Evolutionary conservation across 2,329 filamentous ascomycete genomes (phyloP).

Genomic region (Fusarium foetens): DNA sequence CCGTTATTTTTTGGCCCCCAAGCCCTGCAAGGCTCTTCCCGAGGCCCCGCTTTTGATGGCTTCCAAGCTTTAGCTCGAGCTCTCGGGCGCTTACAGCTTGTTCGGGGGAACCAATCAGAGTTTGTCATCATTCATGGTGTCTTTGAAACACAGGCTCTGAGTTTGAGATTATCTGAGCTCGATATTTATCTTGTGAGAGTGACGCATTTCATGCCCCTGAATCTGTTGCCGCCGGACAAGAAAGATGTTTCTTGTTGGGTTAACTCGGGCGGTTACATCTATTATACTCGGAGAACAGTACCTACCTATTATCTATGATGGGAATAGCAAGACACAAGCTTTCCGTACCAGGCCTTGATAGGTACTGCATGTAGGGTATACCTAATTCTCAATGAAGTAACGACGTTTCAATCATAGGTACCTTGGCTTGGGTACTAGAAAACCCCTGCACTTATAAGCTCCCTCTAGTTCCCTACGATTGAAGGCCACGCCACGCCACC

Average conservation of each 20-base stretch:
- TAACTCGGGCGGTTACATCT: conserved; percentile 8
- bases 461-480: not conserved
- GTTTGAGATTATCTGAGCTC: conserved; percentile 3
- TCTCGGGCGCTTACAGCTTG: conserved; percentile 43
- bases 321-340: not conserved
- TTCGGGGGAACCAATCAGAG: conserved; percentile 38
- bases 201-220: conserved; percentile 17
- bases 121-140: conserved; percentile 3
- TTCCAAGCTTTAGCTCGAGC: conserved; percentile 34
- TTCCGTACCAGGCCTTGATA: not conserved
- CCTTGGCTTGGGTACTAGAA: not conserved
- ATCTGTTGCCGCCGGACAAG: conserved; percentile 11
- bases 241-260: not conserved
- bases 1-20: conserved; percentile 25
- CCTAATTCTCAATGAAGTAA: not conserved
- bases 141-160: conserved; percentile 6
- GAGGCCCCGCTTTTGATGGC: conserved; percentile 28
- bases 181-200: conserved; percentile 10
- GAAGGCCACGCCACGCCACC: not conserved
- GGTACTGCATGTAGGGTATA: not conserved
- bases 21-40: conserved; percentile 34
- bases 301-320: not conserved
- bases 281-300: not conserved
- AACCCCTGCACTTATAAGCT: not conserved
- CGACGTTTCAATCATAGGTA: not conserved